Evolutionary conservation across 805 yeast genomes (phyloP), one percentile per base, ranked within the genome.

Genomic region (Metschnikowia lochheadii): DNA sequence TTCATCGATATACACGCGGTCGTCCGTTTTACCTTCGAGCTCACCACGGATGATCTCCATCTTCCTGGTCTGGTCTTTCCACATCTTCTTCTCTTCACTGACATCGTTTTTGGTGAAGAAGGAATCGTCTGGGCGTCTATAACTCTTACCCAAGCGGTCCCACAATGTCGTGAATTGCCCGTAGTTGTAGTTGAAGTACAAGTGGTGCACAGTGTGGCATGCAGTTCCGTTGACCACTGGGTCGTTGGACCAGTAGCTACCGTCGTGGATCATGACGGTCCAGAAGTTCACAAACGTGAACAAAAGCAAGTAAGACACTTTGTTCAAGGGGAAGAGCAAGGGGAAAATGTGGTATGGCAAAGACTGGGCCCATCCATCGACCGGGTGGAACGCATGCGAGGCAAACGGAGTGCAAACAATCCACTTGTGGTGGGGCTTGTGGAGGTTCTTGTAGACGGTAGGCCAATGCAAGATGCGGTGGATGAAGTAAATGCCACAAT

Each of bases 361-460:
- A 35, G 96, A 86, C 76, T 94, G 99, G 52, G 82, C 75, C 75
- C 87, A 94, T 37, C 99, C 99, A 62, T 94, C 99, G 48, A 94
- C 87, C 13, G 99, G 98, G 70, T 94, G 96, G 89, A 94, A 94
- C 23, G 98, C 97, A 65, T 91, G 97, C 7, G 96, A 89, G 0
- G 99, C 99, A 72, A 86, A 94, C 40, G 99, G 99, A 8, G 99
- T 92, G 54, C 98, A 92, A 38, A 94, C 97, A 59, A 94, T 83
- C 99, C 99, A 94, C 73, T 94, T 94, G 79, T 94, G 99, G 70
- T 94, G 99, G 11, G 97, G 97, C 74, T 94, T 94, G 76, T 94
- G 99, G 55, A 94, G 74, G 23, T 63, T 68, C 75, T 86, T 91
- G 81, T 94, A 94, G 38, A 94, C 85, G 15, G 77, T 59, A 20